Conservation (phyloP, 768 basidiomycete species). For the Guyanaporus albipodus region DNA sequence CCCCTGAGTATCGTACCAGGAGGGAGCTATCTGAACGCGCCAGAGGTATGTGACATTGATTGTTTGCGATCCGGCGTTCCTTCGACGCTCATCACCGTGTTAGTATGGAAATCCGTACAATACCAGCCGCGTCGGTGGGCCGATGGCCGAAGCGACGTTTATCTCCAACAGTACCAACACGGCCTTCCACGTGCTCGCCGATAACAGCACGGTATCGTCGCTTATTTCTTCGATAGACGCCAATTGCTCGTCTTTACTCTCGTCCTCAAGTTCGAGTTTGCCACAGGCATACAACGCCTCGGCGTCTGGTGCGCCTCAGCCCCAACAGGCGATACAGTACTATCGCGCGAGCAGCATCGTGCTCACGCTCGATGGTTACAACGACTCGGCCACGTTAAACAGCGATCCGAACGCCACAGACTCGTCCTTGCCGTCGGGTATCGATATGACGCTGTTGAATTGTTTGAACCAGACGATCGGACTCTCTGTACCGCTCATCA, state of each 20-base stretch:
- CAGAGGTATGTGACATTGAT: conserved; percentile 36
- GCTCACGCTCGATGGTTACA: conserved; percentile 62
- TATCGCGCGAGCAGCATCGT: conserved; percentile 64
- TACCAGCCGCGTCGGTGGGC: conserved; percentile 47
- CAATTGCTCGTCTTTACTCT: conserved; percentile 42
- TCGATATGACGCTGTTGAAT: conserved; percentile 46
- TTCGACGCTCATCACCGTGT: conserved; percentile 10
- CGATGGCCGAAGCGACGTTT: conserved; percentile 38
- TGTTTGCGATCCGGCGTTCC: background rate
- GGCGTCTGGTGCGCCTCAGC: conserved; percentile 29
- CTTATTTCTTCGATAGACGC: conserved; percentile 40
- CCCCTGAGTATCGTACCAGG: conserved; percentile 20
- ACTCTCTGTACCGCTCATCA: conserved; percentile 52
- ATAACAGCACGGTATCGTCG: conserved; percentile 43
- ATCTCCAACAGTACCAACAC: conserved; percentile 36
- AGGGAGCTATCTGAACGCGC: conserved; percentile 33
- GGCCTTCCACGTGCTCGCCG: conserved; percentile 45
- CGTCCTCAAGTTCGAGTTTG: conserved; percentile 31
- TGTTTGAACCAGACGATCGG: conserved; percentile 67
- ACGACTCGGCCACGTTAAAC: conserved; percentile 51
- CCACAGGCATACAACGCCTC: conserved; percentile 31
- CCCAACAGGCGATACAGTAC: conserved; percentile 62
- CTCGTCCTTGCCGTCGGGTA: conserved; percentile 47
- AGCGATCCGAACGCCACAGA: conserved; percentile 39
- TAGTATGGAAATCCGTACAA: conserved; percentile 47